Conservation (phyloP, 2,329 filamentous ascomycete genomes). For the Neodidymelliopsis sp. region DNA sequence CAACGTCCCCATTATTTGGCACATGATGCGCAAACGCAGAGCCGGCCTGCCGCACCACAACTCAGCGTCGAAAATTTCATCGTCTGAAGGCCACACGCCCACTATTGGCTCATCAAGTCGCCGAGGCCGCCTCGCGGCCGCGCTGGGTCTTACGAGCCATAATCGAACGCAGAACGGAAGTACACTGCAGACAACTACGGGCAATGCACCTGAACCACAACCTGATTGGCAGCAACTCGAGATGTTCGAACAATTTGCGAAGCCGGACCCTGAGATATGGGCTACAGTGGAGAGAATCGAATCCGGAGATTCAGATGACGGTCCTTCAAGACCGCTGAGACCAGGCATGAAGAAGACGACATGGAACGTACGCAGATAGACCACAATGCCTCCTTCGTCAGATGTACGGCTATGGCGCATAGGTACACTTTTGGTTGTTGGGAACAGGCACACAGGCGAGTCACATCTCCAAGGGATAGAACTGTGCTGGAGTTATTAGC, state of each 20-base stretch:
- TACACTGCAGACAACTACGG: conserved; percentile 22
- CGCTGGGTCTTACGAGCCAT: conserved; percentile 34
- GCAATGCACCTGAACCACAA: conserved; percentile 17
- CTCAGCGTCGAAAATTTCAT: conserved; percentile 25
- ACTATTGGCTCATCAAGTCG: conserved; percentile 33
- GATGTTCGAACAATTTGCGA: conserved; percentile 22
- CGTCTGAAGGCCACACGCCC: conserved; percentile 21
- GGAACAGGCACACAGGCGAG: neutral
- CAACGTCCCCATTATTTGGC: conserved; percentile 46
- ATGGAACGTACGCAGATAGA: conserved; percentile 40
- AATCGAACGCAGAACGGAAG: conserved; percentile 36
- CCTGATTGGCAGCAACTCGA: conserved; percentile 33
- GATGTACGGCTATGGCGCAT: neutral
- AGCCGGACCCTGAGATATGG: conserved; percentile 28
- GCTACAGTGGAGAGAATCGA: conserved; percentile 24
- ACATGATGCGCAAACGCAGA: conserved; percentile 41
- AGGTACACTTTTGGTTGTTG: neutral
- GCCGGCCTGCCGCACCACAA: conserved; percentile 22
- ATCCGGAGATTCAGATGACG: conserved; percentile 6
- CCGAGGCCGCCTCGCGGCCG: conserved; percentile 29
- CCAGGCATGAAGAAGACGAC: conserved; percentile 41
- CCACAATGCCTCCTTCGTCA: neutral
- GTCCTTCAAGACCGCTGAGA: conserved; percentile 15
- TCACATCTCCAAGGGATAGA: neutral
- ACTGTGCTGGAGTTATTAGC: neutral